A percentile compares a stretch with the other conserved stretches of the same genome.
These are phyloP conservation scores for Thozetella sp. DNA, from an alignment of 495 filamentous ascomycete genomes.

Conservation along the genomic window DNA sequence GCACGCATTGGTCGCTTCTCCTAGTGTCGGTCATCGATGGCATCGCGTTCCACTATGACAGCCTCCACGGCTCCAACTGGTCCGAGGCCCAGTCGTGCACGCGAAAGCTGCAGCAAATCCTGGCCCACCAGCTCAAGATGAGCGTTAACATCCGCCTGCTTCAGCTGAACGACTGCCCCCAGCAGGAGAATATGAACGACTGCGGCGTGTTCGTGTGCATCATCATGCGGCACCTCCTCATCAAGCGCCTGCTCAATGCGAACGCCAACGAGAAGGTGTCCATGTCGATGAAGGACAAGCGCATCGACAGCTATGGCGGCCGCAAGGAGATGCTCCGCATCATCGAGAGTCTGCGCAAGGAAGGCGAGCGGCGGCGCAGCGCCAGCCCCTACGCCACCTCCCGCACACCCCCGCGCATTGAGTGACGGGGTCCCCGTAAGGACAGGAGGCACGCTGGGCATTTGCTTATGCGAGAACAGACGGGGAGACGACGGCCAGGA, in stretches of 20 bases:
- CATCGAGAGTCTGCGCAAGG: slow-evolving; percentile 78
- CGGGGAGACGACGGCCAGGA: not conserved
- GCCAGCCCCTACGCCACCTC: slow-evolving; percentile 23
- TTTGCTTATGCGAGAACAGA: not conserved
- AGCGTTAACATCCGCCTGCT: slow-evolving; percentile 66
- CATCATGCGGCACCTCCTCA: slow-evolving; percentile 84
- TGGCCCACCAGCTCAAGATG: slow-evolving; percentile 62
- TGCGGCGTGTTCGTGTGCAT: slow-evolving; percentile 97
- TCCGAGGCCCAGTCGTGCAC: slow-evolving; percentile 68
- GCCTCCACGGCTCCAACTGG: slow-evolving; percentile 74
- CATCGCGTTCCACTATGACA: slow-evolving; percentile 96
- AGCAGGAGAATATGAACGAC: slow-evolving; percentile 90
- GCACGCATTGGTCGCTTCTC: slow-evolving; percentile 93
- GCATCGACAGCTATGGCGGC: slow-evolving; percentile 73
- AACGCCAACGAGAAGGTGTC: slow-evolving; percentile 81
- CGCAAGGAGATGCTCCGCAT: slow-evolving; percentile 88
- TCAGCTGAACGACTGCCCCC: slow-evolving; percentile 80
- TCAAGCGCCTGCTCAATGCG: slow-evolving; percentile 78
- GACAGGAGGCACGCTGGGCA: not conserved
- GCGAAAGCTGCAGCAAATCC: slow-evolving; percentile 9
- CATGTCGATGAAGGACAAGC: slow-evolving; percentile 84
- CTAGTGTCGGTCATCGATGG: slow-evolving; percentile 87
- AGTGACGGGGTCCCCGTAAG: slow-evolving; percentile 10
- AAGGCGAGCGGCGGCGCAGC: slow-evolving; percentile 72
- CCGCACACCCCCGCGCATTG: slow-evolving; percentile 33